Conservation (phyloP, 257 asterid species). For the Linaria vulgaris region DNA sequence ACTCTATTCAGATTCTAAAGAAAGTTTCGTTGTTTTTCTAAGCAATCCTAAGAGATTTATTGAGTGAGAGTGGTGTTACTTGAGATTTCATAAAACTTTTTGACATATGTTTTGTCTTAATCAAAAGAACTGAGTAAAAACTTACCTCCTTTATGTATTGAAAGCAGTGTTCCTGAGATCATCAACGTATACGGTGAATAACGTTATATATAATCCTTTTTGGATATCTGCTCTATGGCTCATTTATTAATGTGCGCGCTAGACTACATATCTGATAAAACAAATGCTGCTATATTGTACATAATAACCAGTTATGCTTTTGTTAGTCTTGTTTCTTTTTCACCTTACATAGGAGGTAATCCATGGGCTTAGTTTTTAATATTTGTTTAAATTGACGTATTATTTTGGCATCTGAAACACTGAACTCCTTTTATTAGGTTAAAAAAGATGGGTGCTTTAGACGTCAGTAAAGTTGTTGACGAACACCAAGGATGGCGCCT, state of each 20-base stretch:
- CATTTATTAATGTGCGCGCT: slow-evolving; percentile 9
- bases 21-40: too few species aligned
- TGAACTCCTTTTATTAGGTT: slow-evolving; percentile 36
- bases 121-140: too few species aligned
- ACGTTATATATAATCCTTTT: too few species aligned
- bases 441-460: slow-evolving; percentile 87
- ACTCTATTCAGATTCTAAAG: too few species aligned
- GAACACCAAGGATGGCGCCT: slow-evolving; percentile 88
- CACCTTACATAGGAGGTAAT: slow-evolving; percentile 2
- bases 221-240: too few species aligned
- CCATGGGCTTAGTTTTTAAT: slow-evolving; percentile 9
- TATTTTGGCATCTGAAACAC: slow-evolving; percentile 14
- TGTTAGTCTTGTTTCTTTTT: slow-evolving; percentile 1
- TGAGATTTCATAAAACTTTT: not conserved
- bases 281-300: too few species aligned
- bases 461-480: slow-evolving; percentile 68
- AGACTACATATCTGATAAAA: not conserved
- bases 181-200: too few species aligned
- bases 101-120: not conserved
- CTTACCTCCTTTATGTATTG: too few species aligned
- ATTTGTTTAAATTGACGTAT: not conserved
- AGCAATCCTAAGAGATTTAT: too few species aligned
- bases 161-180: too few species aligned
- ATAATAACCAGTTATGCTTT: too few species aligned
- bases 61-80: not conserved